Evolutionary conservation across 768 basidiomycete species (phyloP).

Genomic region (Tricholoma flavovirens): DNA sequence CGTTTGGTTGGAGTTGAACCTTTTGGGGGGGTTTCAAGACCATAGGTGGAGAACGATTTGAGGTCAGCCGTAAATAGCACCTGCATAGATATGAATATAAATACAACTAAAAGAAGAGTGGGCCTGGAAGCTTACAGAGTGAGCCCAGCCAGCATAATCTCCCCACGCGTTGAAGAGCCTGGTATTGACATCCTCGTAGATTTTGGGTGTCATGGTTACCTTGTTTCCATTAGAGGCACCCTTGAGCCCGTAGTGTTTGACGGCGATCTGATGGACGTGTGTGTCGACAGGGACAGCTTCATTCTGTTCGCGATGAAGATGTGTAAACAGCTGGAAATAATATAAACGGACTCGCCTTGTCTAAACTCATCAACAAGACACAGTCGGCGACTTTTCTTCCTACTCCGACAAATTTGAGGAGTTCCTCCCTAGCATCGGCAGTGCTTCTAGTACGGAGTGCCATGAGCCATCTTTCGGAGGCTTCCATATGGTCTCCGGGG

Average conservation of each 20-base stretch:
- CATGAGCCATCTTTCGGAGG: conserved; percentile 56
- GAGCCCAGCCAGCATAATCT: conserved; percentile 85
- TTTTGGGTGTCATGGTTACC: conserved; percentile 61
- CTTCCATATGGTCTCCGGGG: conserved; percentile 29
- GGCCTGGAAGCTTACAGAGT: conserved; percentile 47
- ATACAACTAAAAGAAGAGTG: not conserved
- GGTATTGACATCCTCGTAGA: conserved; percentile 67
- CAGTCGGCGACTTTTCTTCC: conserved; percentile 98
- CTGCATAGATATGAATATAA: conserved; percentile 26
- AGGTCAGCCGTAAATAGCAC: conserved; percentile 74
- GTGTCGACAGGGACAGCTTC: conserved; percentile 95
- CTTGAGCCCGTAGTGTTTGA: conserved; percentile 69
- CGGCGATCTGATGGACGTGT: conserved; percentile 87
- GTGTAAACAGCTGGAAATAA: not conserved
- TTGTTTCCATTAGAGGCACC: conserved; percentile 33
- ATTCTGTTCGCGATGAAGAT: conserved; percentile 37
- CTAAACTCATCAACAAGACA: conserved; percentile 84
- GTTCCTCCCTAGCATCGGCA: conserved; percentile 59
- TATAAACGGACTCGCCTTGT: conserved; percentile 52
- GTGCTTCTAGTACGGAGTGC: conserved; percentile 46
- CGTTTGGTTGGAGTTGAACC: conserved; percentile 10
- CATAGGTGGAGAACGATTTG: conserved; percentile 59
- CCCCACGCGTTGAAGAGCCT: conserved; percentile 71
- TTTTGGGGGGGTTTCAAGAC: conserved; percentile 27
- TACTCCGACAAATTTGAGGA: conserved; percentile 84